These are phyloP conservation scores for Kodamaea leandrae DNA, from an alignment of 805 yeast genomes.

Conservation along the genomic window DNA sequence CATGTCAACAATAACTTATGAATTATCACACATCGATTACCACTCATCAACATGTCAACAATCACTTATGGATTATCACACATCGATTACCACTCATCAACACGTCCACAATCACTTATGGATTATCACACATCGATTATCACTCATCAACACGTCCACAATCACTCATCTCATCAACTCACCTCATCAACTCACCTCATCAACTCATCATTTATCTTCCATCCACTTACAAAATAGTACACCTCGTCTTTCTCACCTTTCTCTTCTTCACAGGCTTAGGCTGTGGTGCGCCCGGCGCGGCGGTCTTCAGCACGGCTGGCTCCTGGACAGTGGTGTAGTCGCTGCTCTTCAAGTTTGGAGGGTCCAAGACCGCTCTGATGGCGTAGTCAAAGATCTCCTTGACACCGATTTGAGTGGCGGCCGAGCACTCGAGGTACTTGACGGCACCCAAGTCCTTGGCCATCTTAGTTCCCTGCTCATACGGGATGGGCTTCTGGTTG, in stretches of 20 bases:
- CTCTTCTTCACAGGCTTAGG: conserved; percentile 19
- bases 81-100: too few species aligned
- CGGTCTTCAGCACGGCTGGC: conserved; percentile 12
- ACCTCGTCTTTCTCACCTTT: conserved; percentile 35
- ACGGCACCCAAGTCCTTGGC: conserved; percentile 73
- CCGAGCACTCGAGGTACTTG: conserved; percentile 83
- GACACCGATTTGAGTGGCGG: conserved; percentile 84
- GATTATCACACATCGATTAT: too few species aligned
- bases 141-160: too few species aligned
- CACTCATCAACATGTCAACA: too few species aligned
- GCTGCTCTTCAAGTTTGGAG: conserved; percentile 32
- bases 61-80: too few species aligned
- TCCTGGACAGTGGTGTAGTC: conserved; percentile 14
- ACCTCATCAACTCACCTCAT: too few species aligned
- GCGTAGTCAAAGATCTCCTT: conserved; percentile 83
- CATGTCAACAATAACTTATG: too few species aligned
- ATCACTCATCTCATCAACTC: too few species aligned
- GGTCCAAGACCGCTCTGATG: conserved; percentile 63
- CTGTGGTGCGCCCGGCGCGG: conserved; percentile 9
- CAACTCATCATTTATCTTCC: too few species aligned
- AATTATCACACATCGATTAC: too few species aligned
- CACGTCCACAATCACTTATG: too few species aligned
- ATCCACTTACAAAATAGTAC: conserved; percentile 34
- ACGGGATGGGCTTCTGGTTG: conserved; percentile 59
- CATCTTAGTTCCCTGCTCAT: conserved; percentile 59